Percentiles rank a stretch among this genome's conserved stretches.
phyloP scores from a whole-genome alignment of 2,329 filamentous ascomycete genomes.

The Monosporascus sp. region DNA sequence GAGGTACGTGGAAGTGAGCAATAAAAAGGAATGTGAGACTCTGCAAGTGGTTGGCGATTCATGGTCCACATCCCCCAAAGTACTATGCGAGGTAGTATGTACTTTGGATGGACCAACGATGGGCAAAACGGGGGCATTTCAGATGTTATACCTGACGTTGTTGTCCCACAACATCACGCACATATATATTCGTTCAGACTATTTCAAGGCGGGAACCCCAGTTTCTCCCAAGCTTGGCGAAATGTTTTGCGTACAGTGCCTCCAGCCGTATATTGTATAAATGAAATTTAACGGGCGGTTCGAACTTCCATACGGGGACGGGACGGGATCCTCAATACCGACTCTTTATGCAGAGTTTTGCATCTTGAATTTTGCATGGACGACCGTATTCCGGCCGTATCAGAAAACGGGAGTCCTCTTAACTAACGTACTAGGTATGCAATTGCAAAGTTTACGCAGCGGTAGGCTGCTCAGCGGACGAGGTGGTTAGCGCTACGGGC shows the following conservation, averaged over 20 bases:
- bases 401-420: too few relatives aligned
- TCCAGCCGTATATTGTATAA: background rate
- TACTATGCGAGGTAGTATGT: background rate
- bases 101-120: background rate
- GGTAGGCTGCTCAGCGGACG: too few relatives aligned
- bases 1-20: background rate
- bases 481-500: too few relatives aligned
- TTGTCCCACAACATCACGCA: background rate
- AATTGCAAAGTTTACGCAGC: too few relatives aligned
- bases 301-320: background rate
- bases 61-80: background rate
- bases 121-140: background rate
- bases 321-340: background rate
- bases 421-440: too few relatives aligned
- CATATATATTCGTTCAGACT: background rate
- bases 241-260: background rate
- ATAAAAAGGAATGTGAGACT: background rate
- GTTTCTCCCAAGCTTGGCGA: background rate
- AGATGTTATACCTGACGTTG: background rate
- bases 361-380: background rate
- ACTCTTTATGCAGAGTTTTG: background rate
- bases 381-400: background rate
- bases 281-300: background rate
- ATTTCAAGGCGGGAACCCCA: background rate
- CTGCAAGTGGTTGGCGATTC: background rate